phyloP scores from a whole-genome alignment of 75 land plant species.

The Pinus albicaulis region DNA sequence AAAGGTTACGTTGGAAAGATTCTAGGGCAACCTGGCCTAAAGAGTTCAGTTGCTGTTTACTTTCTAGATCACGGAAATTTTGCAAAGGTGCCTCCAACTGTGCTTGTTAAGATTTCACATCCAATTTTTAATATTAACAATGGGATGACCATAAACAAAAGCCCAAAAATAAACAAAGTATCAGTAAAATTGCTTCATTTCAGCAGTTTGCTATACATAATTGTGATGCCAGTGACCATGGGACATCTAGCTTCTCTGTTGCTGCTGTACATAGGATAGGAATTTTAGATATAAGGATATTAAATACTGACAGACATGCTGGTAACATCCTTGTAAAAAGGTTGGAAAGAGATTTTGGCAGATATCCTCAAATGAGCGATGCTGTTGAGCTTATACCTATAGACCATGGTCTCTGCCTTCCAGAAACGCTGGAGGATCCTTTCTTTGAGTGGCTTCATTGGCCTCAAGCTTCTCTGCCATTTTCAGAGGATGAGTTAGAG shows the following conservation, averaged over 20 bases:
- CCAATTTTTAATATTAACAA: too few species aligned
- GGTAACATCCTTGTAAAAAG: constrained; percentile 37
- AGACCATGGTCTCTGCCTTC: constrained; percentile 55
- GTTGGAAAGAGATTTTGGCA: constrained; percentile 6
- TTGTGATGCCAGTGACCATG: constrained; percentile 44
- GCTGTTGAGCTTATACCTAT: constrained; percentile 45
- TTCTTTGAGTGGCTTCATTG: constrained; percentile 63
- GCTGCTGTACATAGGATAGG: constrained; percentile 48
- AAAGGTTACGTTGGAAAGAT: constrained; percentile 38
- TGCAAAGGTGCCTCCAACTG: too few species aligned
- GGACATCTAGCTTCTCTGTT: constrained; percentile 46
- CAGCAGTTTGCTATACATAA: constrained; percentile 53
- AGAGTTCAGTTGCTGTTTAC: constrained; percentile 46
- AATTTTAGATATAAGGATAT: constrained; percentile 45
- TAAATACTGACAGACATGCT: constrained; percentile 53
- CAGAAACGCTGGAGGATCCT: constrained; percentile 45
- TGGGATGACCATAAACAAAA: constrained; percentile 3
- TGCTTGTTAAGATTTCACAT: too few species aligned
- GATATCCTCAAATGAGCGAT: constrained; percentile 14
- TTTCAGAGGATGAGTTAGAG: constrained; percentile 45
- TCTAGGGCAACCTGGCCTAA: constrained; percentile 44
- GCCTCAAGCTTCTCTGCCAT: constrained; percentile 54
- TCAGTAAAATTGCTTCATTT: constrained; percentile 43
- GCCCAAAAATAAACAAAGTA: not conserved
- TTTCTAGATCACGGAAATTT: constrained; percentile 18